Percentiles rank a stretch among this genome's conserved stretches.
Conservation (phyloP, 202 grass and related monocot genomes). For the Schoenoplectus triqueter region DNA sequence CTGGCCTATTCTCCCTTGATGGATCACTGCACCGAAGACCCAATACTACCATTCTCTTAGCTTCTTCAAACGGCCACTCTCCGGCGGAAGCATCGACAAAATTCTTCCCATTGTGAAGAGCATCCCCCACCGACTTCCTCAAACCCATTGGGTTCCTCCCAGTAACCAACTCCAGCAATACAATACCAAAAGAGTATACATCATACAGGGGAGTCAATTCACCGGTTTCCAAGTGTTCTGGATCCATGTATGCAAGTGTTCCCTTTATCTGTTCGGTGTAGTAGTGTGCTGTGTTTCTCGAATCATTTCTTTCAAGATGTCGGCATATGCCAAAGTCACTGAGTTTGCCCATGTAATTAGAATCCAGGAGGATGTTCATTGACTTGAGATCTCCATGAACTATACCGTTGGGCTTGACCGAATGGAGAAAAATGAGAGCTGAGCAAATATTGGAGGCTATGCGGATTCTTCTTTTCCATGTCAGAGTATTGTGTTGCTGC, state of each 20-base stretch:
- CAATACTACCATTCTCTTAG: slow-evolving; percentile 9
- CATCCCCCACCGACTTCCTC: neutral
- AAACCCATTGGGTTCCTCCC: neutral
- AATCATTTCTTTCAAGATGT: neutral
- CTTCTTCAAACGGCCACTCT: slow-evolving; percentile 32
- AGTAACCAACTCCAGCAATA: slow-evolving; percentile 21
- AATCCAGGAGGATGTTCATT: slow-evolving; percentile 30
- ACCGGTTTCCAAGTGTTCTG: slow-evolving; percentile 3
- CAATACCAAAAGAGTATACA: slow-evolving; percentile 30
- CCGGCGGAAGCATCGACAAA: neutral
- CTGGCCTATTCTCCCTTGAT: neutral
- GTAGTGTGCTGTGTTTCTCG: neutral
- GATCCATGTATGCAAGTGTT: slow-evolving; percentile 30
- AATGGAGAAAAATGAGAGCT: slow-evolving; percentile 32
- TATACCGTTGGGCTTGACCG: neutral
- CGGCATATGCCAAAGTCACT: slow-evolving; percentile 23
- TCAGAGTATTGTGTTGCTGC: neutral
- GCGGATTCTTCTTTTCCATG: slow-evolving; percentile 29
- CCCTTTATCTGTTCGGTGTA: neutral
- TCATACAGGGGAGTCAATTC: neutral
- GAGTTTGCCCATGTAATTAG: slow-evolving; percentile 26
- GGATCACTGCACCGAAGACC: slow-evolving; percentile 13
- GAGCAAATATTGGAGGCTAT: slow-evolving; percentile 36
- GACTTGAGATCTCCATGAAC: slow-evolving; percentile 36
- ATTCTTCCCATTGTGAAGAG: neutral